Base-by-base conservation (phyloP, 2,329 filamentous ascomycete species). In the Claviceps paspali region DNA sequence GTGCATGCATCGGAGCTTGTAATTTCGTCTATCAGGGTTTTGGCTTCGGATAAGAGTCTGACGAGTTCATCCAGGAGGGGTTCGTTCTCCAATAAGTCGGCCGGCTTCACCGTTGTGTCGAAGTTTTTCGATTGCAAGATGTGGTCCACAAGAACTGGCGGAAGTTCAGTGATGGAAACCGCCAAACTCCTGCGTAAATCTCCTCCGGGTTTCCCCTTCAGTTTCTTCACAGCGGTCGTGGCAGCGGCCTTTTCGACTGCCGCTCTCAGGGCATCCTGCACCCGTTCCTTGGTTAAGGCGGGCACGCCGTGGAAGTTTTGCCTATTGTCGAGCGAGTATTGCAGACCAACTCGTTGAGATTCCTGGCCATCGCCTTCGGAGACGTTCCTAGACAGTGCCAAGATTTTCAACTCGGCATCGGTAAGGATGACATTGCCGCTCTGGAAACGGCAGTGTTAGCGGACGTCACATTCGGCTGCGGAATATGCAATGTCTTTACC, bases 351-450 rank as follows among this genome's bases (percentile, higher is more conserved):
- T 29, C 81, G 69, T 37, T 92, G 76, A 29, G 82, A 76, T 51
- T 94, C 87, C 51, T 93, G 80, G n/a, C 82, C 81, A 36, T 82
- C 79, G 2, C 80, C 82, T 48, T 86, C 82, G 4, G 75, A 65
- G 1, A 96, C 88, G 44, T 81, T 79, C 38, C 91, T 76, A 47
- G 91, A 65, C 15, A 98, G 62, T 0, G 82, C 76, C 26, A 96
- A 56, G 38, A 96, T 87, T 44, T 80, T 91, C 36, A 87, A 64
- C 18, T 92, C 79, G 35, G 69, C 71, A 53, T 96, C 86, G 3
- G 91, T 94, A 37, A 98, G 67, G 43, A 98, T 84, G 42, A 98
- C 79, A 54, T 98, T 98, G 32, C 91, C 91, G 36, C 83, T 82
- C 57, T 64, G 26, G 3, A n/a, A n/a, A n/a, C n/a, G 22, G 22